Evolutionary conservation across 306 rosid genomes (phyloP), one percentile per base, ranked within the genome.

Genomic region (Oemleria cerasiformis): DNA sequence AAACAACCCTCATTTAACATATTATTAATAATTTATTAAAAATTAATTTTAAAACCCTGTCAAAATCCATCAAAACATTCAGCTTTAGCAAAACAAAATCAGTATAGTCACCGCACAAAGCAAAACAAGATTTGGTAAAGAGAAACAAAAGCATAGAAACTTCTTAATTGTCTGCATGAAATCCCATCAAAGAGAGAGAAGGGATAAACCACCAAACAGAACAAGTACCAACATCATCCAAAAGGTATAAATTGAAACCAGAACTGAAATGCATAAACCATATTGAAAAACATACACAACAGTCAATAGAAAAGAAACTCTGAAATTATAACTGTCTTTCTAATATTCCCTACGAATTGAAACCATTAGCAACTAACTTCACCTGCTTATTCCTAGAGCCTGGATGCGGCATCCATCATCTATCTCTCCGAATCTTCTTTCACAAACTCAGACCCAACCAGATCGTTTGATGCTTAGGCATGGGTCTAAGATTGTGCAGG

Each of bases 401-500:
- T n/a, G 57, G 38, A 67, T 42, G 49, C 54, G 39, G 44, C 41
- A n/a, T n/a, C n/a, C n/a, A n/a, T n/a, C n/a, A n/a, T 21, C 7
- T 49, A 30, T 53, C 63, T 44, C 51, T 61, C 48, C 71, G 17
- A 12, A 15, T 67, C 9, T 17, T 38, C 42, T 14, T 54, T 65
- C 61, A 74, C 41, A 50, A 51, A 63, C 68, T 66, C 78, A 59
- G 72, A 42, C 71, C 70, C 75, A 55, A 38, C 17, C 50, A 47
- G 70, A 30, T 44, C 68, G 48, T 53, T 76, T 41, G 65, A 45
- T 41, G 63, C 74, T 61, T 47, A 55, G 14, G 60, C 25, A 39
- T 44, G 72, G 6, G 38, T 69, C 70, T 73, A 78, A 75, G 82
- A 71, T 73, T 76, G 74, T 40, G 67, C 40, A 60, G 85, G 74